Percentiles rank a stretch among this genome's conserved stretches.
phyloP scores from a whole-genome alignment of 129 eudicot genomes.

The Artemisia tridentata region DNA sequence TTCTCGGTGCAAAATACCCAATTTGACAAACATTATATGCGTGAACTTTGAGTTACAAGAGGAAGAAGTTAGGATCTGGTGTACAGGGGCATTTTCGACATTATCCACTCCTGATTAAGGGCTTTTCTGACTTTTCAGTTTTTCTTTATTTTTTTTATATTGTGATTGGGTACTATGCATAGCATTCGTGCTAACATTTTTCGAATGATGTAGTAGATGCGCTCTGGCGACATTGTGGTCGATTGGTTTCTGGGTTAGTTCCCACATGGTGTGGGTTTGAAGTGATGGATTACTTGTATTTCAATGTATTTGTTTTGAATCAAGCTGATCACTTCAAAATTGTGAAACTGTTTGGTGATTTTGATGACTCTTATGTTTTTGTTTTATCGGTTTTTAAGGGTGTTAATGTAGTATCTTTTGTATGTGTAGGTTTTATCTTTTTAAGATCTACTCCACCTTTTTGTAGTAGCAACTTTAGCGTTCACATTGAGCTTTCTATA shows the following conservation, averaged over 20 bases:
- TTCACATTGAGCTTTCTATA: too few relatives aligned
- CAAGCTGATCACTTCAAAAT: background rate
- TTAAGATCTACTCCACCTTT: background rate
- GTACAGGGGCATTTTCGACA: constrained; percentile 39
- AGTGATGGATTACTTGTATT: background rate
- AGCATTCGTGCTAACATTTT: background rate
- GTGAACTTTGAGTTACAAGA: constrained; percentile 14
- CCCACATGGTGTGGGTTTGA: background rate
- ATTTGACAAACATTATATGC: constrained; percentile 20
- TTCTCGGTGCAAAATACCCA: constrained; percentile 20
- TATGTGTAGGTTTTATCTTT: background rate
- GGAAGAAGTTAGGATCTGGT: constrained; percentile 29
- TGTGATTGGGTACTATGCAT: constrained; percentile 16
- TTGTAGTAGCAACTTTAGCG: too few relatives aligned
- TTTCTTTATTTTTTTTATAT: background rate
- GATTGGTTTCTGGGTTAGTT: constrained; percentile 2
- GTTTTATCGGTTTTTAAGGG: background rate
- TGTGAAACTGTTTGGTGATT: background rate
- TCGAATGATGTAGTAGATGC: background rate
- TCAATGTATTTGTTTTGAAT: constrained; percentile 1
- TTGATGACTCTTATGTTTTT: constrained; percentile 4
- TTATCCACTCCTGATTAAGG: constrained; percentile 9
- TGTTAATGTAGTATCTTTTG: background rate
- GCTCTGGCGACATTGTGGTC: background rate
- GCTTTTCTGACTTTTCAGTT: background rate